Base-by-base conservation (phyloP, 805 yeast genomes). In the Kodamaea neixiangensis region DNA sequence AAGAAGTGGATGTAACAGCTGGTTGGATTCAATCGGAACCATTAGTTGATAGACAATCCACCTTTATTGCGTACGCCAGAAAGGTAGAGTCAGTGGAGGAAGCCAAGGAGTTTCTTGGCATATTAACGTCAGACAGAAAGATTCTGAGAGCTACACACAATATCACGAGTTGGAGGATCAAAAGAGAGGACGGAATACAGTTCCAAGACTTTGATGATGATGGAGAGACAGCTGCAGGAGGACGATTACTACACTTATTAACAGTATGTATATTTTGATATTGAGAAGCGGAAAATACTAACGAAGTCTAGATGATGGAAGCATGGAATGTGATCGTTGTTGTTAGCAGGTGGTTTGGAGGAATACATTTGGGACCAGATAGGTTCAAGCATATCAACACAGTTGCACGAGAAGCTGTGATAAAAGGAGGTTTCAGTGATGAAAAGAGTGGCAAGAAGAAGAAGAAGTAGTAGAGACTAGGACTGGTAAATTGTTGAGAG, bases 141-240 rank as follows among this genome's bases (percentile, higher is more conserved):
- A 76, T 94, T 13, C 66, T 83, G 6, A 77, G 79, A 54, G 85
- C 97, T 0, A 65, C 79, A 0, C 98, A 93, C 67, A 85, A 86
- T 54, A 94, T 94, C 85, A 80, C 83, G 13, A 94, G 97, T 0
- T 92, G 93, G 86, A 73, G 98, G 55, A 86, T 94, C 2, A 75
- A 76, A 50, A 65, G 77, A n/a, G 69, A 62, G 1, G 73, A 75
- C 15, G 89, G 85, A 0, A 79, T 82, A 0, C 75, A 78, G 34
- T 79, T 76, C 44, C 94, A 89, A 59, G 97, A 94, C 59, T 91
- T 89, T 59, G 97, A 94, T 62, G 98, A 94, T 65, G 99, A 93
- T 63, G 99, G 99, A 2, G 99, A 94, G 63, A 79, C 96, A 0
- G 98, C 98, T 0, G 97, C 98, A 0, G 99, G 99, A 7, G 83